Evolutionary conservation across 495 filamentous ascomycete species (phyloP).

Genomic region (Annulohypoxylon stygium): DNA sequence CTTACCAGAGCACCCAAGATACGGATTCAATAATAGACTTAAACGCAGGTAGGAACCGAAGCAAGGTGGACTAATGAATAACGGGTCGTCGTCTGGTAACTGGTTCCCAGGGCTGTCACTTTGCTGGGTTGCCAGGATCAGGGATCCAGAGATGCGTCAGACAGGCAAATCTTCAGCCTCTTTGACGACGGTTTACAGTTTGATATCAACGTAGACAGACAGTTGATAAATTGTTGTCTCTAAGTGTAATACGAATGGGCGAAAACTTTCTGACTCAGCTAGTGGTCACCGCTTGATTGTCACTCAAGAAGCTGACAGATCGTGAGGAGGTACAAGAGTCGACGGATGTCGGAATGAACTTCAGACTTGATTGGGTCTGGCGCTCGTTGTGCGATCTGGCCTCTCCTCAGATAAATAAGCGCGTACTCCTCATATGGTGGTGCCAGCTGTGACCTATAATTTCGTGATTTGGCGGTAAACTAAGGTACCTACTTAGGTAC

Average conservation of each 20-base stretch:
- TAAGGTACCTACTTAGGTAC: neutral
- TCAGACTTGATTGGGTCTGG: slow-evolving; percentile 43
- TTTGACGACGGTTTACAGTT: slow-evolving; percentile 37
- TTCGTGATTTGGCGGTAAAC: slow-evolving; percentile 10
- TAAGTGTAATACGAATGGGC: slow-evolving; percentile 13
- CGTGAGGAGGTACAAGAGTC: slow-evolving; percentile 28
- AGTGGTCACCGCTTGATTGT: slow-evolving; percentile 32
- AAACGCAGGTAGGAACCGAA: neutral
- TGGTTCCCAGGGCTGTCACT: slow-evolving; percentile 24
- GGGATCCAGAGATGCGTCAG: slow-evolving; percentile 38
- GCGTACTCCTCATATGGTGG: slow-evolving; percentile 39
- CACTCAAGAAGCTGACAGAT: slow-evolving; percentile 38
- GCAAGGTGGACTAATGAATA: slow-evolving; percentile 25
- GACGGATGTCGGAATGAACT: slow-evolving; percentile 43
- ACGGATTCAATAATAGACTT: slow-evolving; percentile 13
- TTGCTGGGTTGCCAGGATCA: slow-evolving; percentile 41
- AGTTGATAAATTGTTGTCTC: slow-evolving; percentile 26
- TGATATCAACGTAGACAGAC: slow-evolving; percentile 25
- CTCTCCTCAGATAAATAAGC: slow-evolving; percentile 43
- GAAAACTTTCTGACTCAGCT: slow-evolving; percentile 31
- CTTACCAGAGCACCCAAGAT: slow-evolving; percentile 31
- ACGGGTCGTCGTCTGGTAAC: slow-evolving; percentile 37
- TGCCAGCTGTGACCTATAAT: slow-evolving; percentile 29
- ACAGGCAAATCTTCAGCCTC: slow-evolving; percentile 42
- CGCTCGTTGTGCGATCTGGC: slow-evolving; percentile 44